Conservation (phyloP, 441 rosid genomes). For the Erodium moschatum region DNA sequence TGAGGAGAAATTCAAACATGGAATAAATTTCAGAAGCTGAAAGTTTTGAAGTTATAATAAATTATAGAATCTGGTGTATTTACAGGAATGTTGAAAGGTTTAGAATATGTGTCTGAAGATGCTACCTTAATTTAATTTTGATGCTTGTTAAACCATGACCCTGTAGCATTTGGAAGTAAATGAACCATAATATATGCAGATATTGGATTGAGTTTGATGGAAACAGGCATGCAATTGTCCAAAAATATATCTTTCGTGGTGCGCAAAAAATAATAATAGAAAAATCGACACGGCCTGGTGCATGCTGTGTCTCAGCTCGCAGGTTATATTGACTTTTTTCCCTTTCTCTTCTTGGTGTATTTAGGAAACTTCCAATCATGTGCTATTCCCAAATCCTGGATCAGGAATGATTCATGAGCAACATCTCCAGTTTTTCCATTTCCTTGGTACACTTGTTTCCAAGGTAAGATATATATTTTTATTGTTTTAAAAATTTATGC, state of each 20-base stretch:
- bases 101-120: not conserved
- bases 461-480: constrained; percentile 42
- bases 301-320: not conserved
- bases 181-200: not conserved
- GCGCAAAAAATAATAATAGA: not conserved
- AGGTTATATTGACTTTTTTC: constrained; percentile 16
- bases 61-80: not conserved
- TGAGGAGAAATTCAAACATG: no score
- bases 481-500: not conserved
- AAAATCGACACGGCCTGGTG: constrained; percentile 1
- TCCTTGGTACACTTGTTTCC: constrained; percentile 86
- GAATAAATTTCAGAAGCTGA: not conserved
- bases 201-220: not conserved
- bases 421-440: constrained; percentile 93
- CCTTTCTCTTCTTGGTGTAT: constrained; percentile 20
- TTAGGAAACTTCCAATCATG: constrained; percentile 93
- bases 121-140: constrained; percentile 1
- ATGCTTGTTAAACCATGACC: not conserved
- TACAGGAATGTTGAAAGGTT: not conserved
- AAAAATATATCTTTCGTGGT: not conserved
- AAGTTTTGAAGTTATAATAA: not conserved
- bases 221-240: not conserved
- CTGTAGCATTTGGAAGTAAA: constrained; percentile 2
- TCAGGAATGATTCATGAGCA: constrained; percentile 96
- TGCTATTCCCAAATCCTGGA: constrained; percentile 97